These are phyloP conservation scores for Nakataea oryzae DNA, from an alignment of 2,329 filamentous ascomycete species.

Conservation along the genomic window DNA sequence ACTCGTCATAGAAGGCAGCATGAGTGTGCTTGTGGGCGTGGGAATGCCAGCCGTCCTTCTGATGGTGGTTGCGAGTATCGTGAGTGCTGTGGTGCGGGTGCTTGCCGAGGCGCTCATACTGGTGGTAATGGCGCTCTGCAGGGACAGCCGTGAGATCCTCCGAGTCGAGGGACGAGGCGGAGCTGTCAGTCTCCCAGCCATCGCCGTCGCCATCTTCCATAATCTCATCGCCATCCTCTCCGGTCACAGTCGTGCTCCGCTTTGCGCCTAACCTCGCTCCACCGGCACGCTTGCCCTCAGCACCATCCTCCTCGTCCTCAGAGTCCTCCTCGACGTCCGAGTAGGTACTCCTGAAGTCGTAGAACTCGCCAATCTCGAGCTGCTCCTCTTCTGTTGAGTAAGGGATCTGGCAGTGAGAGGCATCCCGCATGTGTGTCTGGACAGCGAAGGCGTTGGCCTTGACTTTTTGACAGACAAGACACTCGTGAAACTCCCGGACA, in stretches of 20 bases:
- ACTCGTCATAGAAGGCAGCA: slow-evolving; percentile 82
- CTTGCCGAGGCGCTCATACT: slow-evolving; percentile 61
- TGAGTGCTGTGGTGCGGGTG: slow-evolving; percentile 66
- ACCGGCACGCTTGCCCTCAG: slow-evolving; percentile 30
- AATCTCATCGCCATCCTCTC: slow-evolving; percentile 38
- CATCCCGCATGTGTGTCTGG: slow-evolving; percentile 96
- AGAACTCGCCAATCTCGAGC: slow-evolving; percentile 89
- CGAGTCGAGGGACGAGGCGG: slow-evolving; percentile 78
- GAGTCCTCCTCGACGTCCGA: slow-evolving; percentile 60
- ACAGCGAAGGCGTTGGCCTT: slow-evolving; percentile 70
- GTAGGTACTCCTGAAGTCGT: slow-evolving; percentile 94
- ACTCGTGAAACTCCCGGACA: slow-evolving; percentile 71
- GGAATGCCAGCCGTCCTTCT: slow-evolving; percentile 70
- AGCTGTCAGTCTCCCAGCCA: slow-evolving; percentile 93
- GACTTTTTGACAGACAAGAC: slow-evolving; percentile 76
- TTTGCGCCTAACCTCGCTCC: slow-evolving; percentile 63
- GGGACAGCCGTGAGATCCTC: slow-evolving; percentile 73
- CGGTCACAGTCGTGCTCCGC: slow-evolving; percentile 39
- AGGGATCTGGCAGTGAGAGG: slow-evolving; percentile 92
- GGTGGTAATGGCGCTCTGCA: slow-evolving; percentile 59
- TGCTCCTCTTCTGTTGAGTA: slow-evolving; percentile 84
- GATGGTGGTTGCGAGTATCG: slow-evolving; percentile 62
- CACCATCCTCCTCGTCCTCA: slow-evolving; percentile 45
- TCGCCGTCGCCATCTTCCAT: slow-evolving; percentile 48
- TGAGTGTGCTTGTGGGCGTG: slow-evolving; percentile 67